A percentile compares a stretch with the other conserved stretches of the same genome.
Evolutionary conservation across 495 filamentous ascomycete genomes (phyloP).

Genomic region (Chaetomium tenue): DNA sequence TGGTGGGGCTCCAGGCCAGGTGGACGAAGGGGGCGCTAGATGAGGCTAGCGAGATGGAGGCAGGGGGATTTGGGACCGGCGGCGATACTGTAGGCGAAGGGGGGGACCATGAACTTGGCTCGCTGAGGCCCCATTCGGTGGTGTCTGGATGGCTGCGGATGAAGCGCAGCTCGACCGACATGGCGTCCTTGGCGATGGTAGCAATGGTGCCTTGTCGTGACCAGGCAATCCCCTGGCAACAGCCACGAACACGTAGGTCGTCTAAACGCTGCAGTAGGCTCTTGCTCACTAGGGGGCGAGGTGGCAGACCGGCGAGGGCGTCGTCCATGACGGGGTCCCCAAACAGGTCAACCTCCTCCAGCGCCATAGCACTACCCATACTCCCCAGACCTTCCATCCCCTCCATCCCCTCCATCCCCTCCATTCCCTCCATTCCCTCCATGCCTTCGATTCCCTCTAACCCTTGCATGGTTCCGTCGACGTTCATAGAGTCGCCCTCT

Average conservation of each 20-base stretch:
- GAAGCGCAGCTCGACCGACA: constrained; percentile 65
- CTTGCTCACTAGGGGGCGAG: constrained; percentile 54
- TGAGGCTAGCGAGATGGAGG: constrained; percentile 39
- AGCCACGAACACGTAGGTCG: constrained; percentile 74
- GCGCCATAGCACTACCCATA: constrained; percentile 44
- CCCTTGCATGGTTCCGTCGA: constrained; percentile 9
- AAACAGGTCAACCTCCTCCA: constrained; percentile 75
- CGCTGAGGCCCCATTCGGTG: constrained; percentile 76
- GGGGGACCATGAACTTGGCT: constrained; percentile 45
- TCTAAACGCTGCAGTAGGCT: constrained; percentile 71
- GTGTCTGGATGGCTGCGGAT: constrained; percentile 66
- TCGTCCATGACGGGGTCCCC: constrained; percentile 58
- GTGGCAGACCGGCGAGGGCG: constrained; percentile 51
- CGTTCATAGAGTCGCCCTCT: constrained; percentile 25
- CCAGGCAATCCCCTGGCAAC: constrained; percentile 87
- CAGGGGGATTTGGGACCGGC: constrained; percentile 44
- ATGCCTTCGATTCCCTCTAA: constrained; percentile 7
- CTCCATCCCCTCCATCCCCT: constrained; percentile 15
- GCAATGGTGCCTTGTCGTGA: constrained; percentile 86
- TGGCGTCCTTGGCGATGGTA: constrained; percentile 69
- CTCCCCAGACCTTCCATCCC: constrained; percentile 20
- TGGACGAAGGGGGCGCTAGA: constrained; percentile 58
- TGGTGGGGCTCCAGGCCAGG: constrained; percentile 74
- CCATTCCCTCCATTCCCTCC: constrained; percentile 9
- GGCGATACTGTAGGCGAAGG: constrained; percentile 42